These are phyloP conservation scores for Firmiana major DNA, from an alignment of 345 rosid species.

Conservation along the genomic window DNA sequence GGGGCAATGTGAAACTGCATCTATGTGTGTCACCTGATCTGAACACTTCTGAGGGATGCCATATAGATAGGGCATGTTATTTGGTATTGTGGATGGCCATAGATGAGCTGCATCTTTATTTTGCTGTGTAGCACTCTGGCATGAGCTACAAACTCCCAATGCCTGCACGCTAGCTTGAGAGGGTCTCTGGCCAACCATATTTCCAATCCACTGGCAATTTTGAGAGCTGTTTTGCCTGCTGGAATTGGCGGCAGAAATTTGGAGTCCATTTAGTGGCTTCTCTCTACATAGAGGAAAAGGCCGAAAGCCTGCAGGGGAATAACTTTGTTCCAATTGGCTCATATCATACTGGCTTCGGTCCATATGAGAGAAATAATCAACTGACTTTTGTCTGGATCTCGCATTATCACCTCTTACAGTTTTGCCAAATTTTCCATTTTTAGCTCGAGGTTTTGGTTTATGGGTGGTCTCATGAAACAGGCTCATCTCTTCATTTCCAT, in stretches of 20 bases:
- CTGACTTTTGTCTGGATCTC: constrained; percentile 33
- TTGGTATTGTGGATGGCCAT: constrained; percentile 51
- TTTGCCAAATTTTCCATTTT: constrained; percentile 38
- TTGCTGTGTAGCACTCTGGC: constrained; percentile 45
- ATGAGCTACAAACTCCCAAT: constrained; percentile 36
- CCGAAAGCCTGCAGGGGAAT: constrained; percentile 33
- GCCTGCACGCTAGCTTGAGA: constrained; percentile 30
- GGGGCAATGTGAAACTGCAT: constrained; percentile 32
- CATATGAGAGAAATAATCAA: constrained; percentile 40
- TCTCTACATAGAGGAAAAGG: constrained; percentile 41
- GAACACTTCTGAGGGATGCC: constrained; percentile 30
- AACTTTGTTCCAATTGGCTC: constrained; percentile 39
- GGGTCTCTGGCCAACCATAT: constrained; percentile 35
- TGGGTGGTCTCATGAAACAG: constrained; percentile 38
- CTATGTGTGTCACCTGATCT: constrained; percentile 32
- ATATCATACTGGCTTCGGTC: constrained; percentile 21
- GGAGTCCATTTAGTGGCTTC: constrained; percentile 36
- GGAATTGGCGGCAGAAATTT: constrained; percentile 39
- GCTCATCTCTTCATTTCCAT: constrained; percentile 32
- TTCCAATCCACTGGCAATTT: constrained; percentile 45
- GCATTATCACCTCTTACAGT: constrained; percentile 25
- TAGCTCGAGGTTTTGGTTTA: constrained; percentile 36
- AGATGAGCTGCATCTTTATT: constrained; percentile 43
- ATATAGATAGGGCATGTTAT: constrained; percentile 37
- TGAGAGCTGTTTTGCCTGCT: constrained; percentile 32